phyloP scores from a whole-genome alignment of 2,329 filamentous ascomycete species.

The Cladosporium halotolerans region DNA sequence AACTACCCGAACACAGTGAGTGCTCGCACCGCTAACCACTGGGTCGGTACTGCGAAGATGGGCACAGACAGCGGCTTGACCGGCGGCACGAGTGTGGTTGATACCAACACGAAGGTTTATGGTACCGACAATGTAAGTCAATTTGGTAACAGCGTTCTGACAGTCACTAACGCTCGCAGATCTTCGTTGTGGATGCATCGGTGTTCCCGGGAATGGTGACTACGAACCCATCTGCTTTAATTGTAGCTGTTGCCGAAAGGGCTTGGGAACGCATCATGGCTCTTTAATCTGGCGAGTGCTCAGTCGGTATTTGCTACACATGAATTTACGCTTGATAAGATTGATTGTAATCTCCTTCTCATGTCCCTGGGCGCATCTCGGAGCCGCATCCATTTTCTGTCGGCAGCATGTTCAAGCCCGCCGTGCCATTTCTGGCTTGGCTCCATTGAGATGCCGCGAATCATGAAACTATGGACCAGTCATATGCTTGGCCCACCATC shows the following conservation, averaged over 20 bases:
- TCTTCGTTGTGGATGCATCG: slow-evolving; percentile 62
- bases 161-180: slow-evolving; percentile 12
- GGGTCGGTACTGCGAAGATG: slow-evolving; percentile 37
- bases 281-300: slow-evolving; percentile 17
- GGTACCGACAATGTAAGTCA: slow-evolving; percentile 53
- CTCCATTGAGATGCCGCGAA: neutral
- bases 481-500: no score
- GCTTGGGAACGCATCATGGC: slow-evolving; percentile 49
- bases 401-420: no score
- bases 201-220: slow-evolving; percentile 65
- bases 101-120: slow-evolving; percentile 46
- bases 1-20: slow-evolving; percentile 37
- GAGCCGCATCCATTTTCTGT: no score
- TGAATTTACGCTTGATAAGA: neutral
- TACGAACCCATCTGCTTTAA: slow-evolving; percentile 60
- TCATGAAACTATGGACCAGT: neutral
- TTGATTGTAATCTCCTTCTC: neutral
- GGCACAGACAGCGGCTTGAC: slow-evolving; percentile 39
- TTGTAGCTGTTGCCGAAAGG: slow-evolving; percentile 60
- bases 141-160: neutral
- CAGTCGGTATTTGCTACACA: neutral
- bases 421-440: neutral
- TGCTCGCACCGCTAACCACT: slow-evolving; percentile 40
- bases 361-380: no score
- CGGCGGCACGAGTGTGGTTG: slow-evolving; percentile 41